phyloP scores from a whole-genome alignment of 495 filamentous ascomycete genomes.

The Neurospora sp. region DNA sequence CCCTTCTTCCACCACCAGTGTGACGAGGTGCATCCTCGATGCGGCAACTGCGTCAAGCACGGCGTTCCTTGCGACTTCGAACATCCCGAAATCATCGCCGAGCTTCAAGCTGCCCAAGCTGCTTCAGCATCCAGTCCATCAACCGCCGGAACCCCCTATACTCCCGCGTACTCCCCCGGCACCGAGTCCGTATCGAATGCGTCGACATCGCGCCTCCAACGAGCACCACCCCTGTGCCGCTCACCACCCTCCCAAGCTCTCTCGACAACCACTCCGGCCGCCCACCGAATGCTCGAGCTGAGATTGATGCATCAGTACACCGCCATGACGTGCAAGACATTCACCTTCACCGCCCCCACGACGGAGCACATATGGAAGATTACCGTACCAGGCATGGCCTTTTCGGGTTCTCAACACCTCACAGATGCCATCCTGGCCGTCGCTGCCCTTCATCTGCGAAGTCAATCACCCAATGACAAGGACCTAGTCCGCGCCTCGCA shows the following conservation, averaged over 20 bases:
- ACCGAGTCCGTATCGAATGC: conserved; percentile 19
- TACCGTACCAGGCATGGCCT: conserved; percentile 44
- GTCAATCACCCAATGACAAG: conserved; percentile 37
- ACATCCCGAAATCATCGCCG: conserved; percentile 29
- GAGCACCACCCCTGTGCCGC: conserved; percentile 29
- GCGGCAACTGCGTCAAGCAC: conserved; percentile 54
- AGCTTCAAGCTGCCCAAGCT: conserved; percentile 17
- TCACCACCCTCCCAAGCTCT: conserved; percentile 25
- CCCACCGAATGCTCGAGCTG: conserved; percentile 40
- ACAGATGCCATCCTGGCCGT: conserved; percentile 48
- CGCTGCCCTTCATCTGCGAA: conserved; percentile 45
- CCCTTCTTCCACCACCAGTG: conserved; percentile 32
- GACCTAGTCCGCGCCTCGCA: conserved; percentile 44
- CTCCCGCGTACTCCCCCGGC: conserved; percentile 16
- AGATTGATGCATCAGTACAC: conserved; percentile 47
- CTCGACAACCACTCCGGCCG: conserved; percentile 26
- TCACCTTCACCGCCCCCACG: conserved; percentile 37
- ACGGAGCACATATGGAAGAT: conserved; percentile 43
- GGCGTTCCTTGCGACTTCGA: conserved; percentile 55
- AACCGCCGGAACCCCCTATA: conserved; percentile 15
- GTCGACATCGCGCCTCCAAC: conserved; percentile 21
- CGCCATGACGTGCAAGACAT: conserved; percentile 40
- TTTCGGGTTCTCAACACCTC: conserved; percentile 40
- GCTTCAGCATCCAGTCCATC: conserved; percentile 10
- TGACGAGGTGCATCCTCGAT: conserved; percentile 52